phyloP scores from a whole-genome alignment of 768 basidiomycete species.

The Royoungia palumana region DNA sequence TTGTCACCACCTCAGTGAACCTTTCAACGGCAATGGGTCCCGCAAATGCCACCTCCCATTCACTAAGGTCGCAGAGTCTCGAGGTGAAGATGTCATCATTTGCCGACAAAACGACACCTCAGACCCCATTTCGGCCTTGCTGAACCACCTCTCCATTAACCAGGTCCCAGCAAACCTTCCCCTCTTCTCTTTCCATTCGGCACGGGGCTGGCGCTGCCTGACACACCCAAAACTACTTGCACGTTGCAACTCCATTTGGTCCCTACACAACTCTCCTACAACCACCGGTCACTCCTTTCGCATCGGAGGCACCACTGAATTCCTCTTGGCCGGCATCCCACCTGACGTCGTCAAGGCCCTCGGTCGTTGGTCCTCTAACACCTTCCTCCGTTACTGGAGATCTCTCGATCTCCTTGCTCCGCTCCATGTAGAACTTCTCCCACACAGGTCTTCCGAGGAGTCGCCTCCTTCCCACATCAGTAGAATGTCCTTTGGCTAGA shows the following conservation, averaged over 20 bases:
- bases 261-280: background rate
- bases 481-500: too few relatives aligned
- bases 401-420: background rate
- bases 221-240: conserved; percentile 16
- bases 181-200: background rate
- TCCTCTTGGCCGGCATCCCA: conserved; percentile 28
- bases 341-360: conserved; percentile 30
- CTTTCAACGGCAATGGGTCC: background rate
- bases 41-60: conserved; percentile 1
- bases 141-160: conserved; percentile 9
- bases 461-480: too few relatives aligned
- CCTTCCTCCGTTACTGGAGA: conserved; percentile 36
- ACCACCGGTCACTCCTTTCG: conserved; percentile 32
- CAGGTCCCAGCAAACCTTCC: background rate
- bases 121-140: conserved; percentile 17
- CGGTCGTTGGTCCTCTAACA: conserved; percentile 33
- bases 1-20: fast-evolving
- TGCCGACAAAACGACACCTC: conserved; percentile 23
- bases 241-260: conserved; percentile 31
- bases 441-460: too few relatives aligned
- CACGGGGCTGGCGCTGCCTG: conserved; percentile 8
- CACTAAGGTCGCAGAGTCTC: conserved; percentile 9
- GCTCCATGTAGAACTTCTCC: background rate
- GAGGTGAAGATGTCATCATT: conserved; percentile 34
- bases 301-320: conserved; percentile 33